phyloP scores from a whole-genome alignment of 2,329 filamentous ascomycete species.

The Pseudocercospora musae region DNA sequence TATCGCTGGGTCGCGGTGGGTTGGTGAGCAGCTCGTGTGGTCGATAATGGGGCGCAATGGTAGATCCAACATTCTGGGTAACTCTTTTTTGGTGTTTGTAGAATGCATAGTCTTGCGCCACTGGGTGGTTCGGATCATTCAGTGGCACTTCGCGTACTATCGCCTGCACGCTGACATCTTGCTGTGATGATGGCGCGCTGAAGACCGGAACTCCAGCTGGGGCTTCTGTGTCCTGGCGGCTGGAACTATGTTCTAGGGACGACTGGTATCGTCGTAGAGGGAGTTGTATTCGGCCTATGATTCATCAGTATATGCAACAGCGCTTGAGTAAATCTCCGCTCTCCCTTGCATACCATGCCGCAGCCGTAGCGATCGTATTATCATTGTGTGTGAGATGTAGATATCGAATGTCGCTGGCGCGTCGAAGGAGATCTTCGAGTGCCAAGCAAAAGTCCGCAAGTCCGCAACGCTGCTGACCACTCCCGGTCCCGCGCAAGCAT shows the following conservation, averaged over 20 bases:
- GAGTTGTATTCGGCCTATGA: conserved; percentile 36
- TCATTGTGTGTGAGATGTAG: conserved; percentile 35
- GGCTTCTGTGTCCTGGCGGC: not conserved
- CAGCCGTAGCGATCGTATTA: conserved; percentile 41
- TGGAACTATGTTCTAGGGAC: conserved; percentile 34
- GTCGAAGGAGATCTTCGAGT: not conserved
- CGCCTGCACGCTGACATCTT: conserved; percentile 13
- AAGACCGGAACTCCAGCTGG: conserved; percentile 7
- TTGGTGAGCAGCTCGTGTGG: conserved; percentile 65
- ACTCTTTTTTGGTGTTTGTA: conserved; percentile 42
- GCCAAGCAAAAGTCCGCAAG: not conserved
- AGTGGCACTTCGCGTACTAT: conserved; percentile 31
- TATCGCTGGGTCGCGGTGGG: conserved; percentile 72
- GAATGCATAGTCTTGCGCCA: conserved; percentile 43
- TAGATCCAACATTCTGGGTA: conserved; percentile 39
- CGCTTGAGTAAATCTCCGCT: not conserved
- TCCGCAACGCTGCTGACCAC: conserved; percentile 4
- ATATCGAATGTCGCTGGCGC: not conserved
- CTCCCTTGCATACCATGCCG: conserved; percentile 36
- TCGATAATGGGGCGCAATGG: conserved; percentile 55
- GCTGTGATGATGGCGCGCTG: conserved; percentile 5
- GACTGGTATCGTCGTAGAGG: conserved; percentile 36
- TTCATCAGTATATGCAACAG: not conserved
- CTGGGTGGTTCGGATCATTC: conserved; percentile 34
- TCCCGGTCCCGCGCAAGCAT: not conserved